Evolutionary conservation across 306 rosid genomes (phyloP).

Genomic region (Urtica urens): DNA sequence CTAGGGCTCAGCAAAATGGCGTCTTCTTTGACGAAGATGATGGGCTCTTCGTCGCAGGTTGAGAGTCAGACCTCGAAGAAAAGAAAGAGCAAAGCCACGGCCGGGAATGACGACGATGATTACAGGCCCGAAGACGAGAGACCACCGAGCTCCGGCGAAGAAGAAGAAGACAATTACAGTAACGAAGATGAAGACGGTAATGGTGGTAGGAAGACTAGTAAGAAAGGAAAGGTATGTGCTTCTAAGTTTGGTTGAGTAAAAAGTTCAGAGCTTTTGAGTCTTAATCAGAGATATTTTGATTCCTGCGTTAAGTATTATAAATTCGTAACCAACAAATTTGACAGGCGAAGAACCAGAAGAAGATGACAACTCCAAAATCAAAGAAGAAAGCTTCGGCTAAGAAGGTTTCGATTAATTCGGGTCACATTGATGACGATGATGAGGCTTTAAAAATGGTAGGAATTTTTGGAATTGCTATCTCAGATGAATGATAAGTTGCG

Average conservation of each 20-base stretch:
- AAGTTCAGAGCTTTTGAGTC: no score
- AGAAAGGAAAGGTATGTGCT: constrained; percentile 41
- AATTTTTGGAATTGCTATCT: neutral
- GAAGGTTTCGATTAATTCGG: constrained; percentile 17
- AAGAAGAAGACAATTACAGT: constrained; percentile 9
- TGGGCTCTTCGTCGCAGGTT: constrained; percentile 16
- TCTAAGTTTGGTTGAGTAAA: neutral
- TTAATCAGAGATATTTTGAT: neutral
- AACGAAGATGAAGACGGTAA: constrained; percentile 26
- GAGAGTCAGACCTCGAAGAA: no score
- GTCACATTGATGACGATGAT: constrained; percentile 40
- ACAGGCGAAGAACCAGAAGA: constrained; percentile 33
- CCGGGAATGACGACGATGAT: constrained; percentile 32
- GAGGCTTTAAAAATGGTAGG: constrained; percentile 61
- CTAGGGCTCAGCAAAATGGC: constrained; percentile 54
- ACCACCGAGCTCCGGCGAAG: constrained; percentile 23
- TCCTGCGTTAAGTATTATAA: no score
- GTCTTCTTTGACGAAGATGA: no score
- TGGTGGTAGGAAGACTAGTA: constrained; percentile 11
- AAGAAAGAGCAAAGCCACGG: constrained; percentile 27
- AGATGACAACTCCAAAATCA: constrained; percentile 24
- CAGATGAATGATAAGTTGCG: neutral
- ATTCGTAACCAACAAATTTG: no score
- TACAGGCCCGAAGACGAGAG: constrained; percentile 40
- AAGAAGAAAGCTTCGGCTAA: constrained; percentile 27